Evolutionary conservation across 2,329 filamentous ascomycete genomes (phyloP).

Genomic region (Chaetomium globosum): DNA sequence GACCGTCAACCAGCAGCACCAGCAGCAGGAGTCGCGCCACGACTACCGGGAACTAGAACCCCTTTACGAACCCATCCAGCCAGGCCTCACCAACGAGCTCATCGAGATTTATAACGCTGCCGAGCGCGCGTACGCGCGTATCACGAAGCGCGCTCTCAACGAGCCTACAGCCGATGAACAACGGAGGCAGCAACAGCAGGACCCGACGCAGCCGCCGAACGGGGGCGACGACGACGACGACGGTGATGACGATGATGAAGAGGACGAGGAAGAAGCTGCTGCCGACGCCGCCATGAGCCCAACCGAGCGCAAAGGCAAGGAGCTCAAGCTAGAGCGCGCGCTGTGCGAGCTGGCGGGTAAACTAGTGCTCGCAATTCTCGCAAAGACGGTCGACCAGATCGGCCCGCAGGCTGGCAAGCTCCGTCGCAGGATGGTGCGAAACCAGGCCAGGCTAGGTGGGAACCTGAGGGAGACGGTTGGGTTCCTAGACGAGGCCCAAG

Average conservation of each 20-base stretch:
- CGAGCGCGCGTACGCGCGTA: constrained; percentile 78
- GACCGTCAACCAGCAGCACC: constrained; percentile 46
- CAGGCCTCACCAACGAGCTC: constrained; percentile 66
- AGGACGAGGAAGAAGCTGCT: constrained; percentile 52
- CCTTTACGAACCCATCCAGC: constrained; percentile 69
- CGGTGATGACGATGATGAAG: constrained; percentile 45
- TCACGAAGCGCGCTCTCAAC: constrained; percentile 60
- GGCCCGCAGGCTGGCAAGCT: constrained; percentile 65
- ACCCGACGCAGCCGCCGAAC: neutral
- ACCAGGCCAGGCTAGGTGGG: constrained; percentile 75
- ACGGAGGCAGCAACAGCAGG: constrained; percentile 1
- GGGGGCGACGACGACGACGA: constrained; percentile 55
- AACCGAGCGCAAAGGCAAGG: constrained; percentile 63
- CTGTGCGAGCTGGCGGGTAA: constrained; percentile 85
- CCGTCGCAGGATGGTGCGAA: constrained; percentile 72
- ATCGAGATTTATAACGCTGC: constrained; percentile 75
- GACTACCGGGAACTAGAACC: constrained; percentile 57
- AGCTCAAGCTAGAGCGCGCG: constrained; percentile 78
- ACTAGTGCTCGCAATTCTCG: constrained; percentile 77
- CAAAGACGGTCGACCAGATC: constrained; percentile 69
- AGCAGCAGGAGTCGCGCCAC: neutral
- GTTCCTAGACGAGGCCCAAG: constrained; percentile 73
- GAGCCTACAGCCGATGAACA: constrained; percentile 43
- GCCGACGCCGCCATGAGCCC: constrained; percentile 58
- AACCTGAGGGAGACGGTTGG: constrained; percentile 85